A percentile compares a stretch with the other conserved stretches of the same genome.
phyloP scores from a whole-genome alignment of 805 yeast genomes.

The Hanseniaspora valbyensis region DNA sequence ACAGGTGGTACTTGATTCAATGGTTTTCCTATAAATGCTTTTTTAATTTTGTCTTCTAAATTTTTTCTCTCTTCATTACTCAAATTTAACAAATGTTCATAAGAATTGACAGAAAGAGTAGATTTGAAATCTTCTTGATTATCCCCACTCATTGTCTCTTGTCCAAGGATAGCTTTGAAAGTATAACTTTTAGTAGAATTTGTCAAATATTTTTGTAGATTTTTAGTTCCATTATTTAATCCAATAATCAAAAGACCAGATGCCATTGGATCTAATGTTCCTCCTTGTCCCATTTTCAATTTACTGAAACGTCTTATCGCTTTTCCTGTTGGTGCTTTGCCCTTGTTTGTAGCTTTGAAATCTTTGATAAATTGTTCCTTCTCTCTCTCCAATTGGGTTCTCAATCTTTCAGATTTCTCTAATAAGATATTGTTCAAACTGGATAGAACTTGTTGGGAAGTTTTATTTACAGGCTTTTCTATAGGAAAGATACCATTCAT shows the following conservation, averaged over 20 bases:
- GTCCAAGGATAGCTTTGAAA: slow-evolving; percentile 77
- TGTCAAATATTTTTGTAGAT: slow-evolving; percentile 56
- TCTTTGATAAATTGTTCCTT: slow-evolving; percentile 31
- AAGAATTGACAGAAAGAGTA: slow-evolving; percentile 46
- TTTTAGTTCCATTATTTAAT: slow-evolving; percentile 83
- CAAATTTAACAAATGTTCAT: slow-evolving; percentile 40
- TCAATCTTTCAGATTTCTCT: slow-evolving; percentile 43
- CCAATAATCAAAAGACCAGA: slow-evolving; percentile 91
- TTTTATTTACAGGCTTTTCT: slow-evolving; percentile 74
- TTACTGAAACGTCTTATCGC: slow-evolving; percentile 37
- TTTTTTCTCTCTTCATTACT: background rate
- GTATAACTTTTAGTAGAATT: slow-evolving; percentile 72
- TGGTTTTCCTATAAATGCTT: slow-evolving; percentile 59
- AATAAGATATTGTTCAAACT: slow-evolving; percentile 55
- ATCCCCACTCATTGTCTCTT: slow-evolving; percentile 89
- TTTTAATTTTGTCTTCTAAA: slow-evolving; percentile 36
- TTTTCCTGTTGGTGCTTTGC: slow-evolving; percentile 41
- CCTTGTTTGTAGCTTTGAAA: slow-evolving; percentile 31
- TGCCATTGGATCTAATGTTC: slow-evolving; percentile 91
- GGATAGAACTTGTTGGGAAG: slow-evolving; percentile 65
- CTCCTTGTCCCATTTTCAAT: slow-evolving; percentile 95
- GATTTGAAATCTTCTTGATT: slow-evolving; percentile 40
- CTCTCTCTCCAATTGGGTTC: slow-evolving; percentile 39
- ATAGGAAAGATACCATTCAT: slow-evolving; percentile 94
- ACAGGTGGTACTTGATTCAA: slow-evolving; percentile 89